Conservation (phyloP, 192 early-diverging fungal species). For the Funneliformis geosporum region DNA sequence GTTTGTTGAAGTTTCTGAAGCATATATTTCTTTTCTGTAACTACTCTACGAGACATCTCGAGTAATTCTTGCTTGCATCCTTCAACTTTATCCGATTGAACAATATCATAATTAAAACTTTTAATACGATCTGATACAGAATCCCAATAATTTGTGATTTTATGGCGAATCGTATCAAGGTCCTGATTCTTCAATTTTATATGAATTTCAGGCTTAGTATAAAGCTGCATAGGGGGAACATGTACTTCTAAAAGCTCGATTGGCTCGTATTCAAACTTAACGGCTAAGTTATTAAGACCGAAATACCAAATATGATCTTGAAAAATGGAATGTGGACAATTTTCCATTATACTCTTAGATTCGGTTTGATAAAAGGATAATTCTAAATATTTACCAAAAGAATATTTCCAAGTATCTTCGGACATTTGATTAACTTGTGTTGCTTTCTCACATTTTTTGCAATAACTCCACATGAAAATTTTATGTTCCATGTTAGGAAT, state of each 20-base stretch:
- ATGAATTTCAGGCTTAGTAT: slow-evolving; percentile 60
- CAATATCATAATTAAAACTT: slow-evolving; percentile 76
- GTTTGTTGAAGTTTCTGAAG: slow-evolving; percentile 86
- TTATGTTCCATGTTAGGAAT: slow-evolving; percentile 68
- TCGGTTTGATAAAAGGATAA: slow-evolving; percentile 80
- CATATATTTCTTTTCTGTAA: slow-evolving; percentile 76
- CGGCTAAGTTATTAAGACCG: slow-evolving; percentile 70
- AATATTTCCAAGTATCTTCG: slow-evolving; percentile 88
- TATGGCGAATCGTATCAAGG: slow-evolving; percentile 61
- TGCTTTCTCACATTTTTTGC: slow-evolving; percentile 67
- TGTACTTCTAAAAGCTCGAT: slow-evolving; percentile 74
- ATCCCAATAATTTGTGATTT: slow-evolving; percentile 82
- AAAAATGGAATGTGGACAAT: slow-evolving; percentile 83
- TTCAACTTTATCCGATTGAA: slow-evolving; percentile 69
- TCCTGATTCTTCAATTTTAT: slow-evolving; percentile 77
- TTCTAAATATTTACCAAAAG: slow-evolving; percentile 97
- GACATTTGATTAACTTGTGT: slow-evolving; percentile 81
- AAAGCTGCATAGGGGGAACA: slow-evolving; percentile 68
- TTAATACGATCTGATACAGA: slow-evolving; percentile 82
- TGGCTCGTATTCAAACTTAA: slow-evolving; percentile 76
- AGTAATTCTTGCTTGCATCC: slow-evolving; percentile 70
- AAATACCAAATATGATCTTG: slow-evolving; percentile 87
- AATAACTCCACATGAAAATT: slow-evolving; percentile 90
- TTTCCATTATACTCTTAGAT: slow-evolving; percentile 63
- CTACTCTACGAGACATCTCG: slow-evolving; percentile 70